Evolutionary conservation across 2,329 filamentous ascomycete genomes (phyloP).

Genomic region (Nemania bipapillata): DNA sequence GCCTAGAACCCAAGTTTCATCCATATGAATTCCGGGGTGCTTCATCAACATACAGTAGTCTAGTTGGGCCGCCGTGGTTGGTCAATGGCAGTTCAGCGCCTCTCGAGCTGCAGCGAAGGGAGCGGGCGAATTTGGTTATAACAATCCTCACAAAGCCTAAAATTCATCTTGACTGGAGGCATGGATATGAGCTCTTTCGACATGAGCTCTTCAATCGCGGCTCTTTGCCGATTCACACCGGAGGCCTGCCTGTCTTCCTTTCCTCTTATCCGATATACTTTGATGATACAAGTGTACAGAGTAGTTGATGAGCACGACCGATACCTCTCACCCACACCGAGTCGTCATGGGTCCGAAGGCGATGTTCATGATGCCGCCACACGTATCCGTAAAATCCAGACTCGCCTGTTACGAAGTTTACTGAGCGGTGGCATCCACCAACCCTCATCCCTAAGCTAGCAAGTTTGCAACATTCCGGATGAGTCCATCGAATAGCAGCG

Average conservation of each 20-base stretch:
- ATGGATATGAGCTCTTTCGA: slow-evolving; percentile 1
- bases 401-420: slow-evolving; percentile 13
- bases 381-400: slow-evolving; percentile 25
- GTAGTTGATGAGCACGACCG: slow-evolving; percentile 2
- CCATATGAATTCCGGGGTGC: slow-evolving; percentile 33
- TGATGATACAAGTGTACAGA: slow-evolving; percentile 9
- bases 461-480: slow-evolving; percentile 5
- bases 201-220: slow-evolving; percentile 5
- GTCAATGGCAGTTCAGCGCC: slow-evolving; percentile 26
- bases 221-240: slow-evolving; percentile 2
- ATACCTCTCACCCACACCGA: slow-evolving; percentile 8
- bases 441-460: slow-evolving; percentile 7
- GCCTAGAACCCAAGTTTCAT: slow-evolving; percentile 35
- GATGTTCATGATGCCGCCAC: slow-evolving; percentile 19
- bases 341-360: slow-evolving; percentile 1
- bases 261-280: background rate
- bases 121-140: slow-evolving; percentile 6
- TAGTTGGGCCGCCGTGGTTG: slow-evolving; percentile 15
- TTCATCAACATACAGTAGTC: background rate
- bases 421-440: slow-evolving; percentile 21
- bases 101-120: slow-evolving; percentile 12
- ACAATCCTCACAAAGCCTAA: slow-evolving; percentile 8
- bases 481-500: slow-evolving; percentile 22
- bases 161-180: background rate
- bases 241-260: slow-evolving; percentile 1